Conservation (phyloP, 495 filamentous ascomycete genomes). For the Trypethelium eluteriae region DNA sequence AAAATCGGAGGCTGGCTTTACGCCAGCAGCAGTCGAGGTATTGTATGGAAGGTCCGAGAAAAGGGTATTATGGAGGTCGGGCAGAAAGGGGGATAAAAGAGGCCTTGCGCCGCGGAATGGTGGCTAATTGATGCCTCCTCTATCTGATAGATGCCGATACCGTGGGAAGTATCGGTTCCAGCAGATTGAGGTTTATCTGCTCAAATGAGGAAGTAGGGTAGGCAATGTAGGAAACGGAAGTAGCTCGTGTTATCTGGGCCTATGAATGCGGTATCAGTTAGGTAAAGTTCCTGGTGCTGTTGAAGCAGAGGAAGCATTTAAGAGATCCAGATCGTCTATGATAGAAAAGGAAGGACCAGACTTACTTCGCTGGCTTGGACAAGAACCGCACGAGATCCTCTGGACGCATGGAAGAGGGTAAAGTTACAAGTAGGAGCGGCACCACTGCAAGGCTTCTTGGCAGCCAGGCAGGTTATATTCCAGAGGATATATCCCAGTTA, state of each 20-base stretch:
- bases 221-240: conserved; percentile 22
- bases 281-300: conserved; percentile 4
- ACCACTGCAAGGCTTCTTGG: conserved; percentile 7
- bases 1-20: conserved; percentile 36
- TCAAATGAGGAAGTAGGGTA: conserved; percentile 25
- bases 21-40: conserved; percentile 42
- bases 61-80: conserved; percentile 77
- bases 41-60: conserved; percentile 36
- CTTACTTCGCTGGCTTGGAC: conserved; percentile 92
- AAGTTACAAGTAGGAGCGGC: conserved; percentile 17
- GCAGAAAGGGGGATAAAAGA: conserved; percentile 74
- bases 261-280: conserved; percentile 33
- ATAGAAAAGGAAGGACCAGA: conserved; percentile 8
- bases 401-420: conserved; percentile 71
- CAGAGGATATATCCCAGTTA: neutral
- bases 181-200: conserved; percentile 74
- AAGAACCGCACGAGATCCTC: conserved; percentile 89
- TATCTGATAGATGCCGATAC: conserved; percentile 80
- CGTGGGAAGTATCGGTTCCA: conserved; percentile 77
- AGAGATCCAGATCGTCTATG: neutral
- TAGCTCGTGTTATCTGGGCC: conserved; percentile 80
- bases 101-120: conserved; percentile 77
- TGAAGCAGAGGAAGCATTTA: neutral
- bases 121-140: conserved; percentile 62
- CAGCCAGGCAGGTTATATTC: neutral